phyloP scores from a whole-genome alignment of 805 yeast species.

The Candida ascalaphidarum region DNA sequence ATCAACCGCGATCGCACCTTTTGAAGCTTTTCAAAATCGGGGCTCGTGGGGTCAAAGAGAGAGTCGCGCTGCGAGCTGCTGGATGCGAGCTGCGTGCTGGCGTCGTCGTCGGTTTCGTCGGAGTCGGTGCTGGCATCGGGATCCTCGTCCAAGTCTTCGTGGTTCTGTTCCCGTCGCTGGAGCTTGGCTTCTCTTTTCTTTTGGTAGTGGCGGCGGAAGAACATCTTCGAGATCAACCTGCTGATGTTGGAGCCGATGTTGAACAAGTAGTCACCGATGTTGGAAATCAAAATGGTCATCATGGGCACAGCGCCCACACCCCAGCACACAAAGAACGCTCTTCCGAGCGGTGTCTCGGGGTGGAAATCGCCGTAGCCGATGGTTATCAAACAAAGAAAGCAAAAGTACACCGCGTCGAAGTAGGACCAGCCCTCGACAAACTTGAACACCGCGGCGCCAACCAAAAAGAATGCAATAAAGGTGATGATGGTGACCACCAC shows the following conservation, averaged over 20 bases:
- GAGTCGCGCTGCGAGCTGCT: neutral
- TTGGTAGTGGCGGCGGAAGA: no score
- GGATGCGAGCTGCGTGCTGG: no score
- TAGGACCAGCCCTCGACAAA: slow-evolving; percentile 64
- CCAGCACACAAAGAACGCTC: slow-evolving; percentile 73
- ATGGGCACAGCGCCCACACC: slow-evolving; percentile 76
- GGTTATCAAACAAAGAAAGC: slow-evolving; percentile 66
- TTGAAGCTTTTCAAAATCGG: no score
- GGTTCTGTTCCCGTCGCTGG: no score
- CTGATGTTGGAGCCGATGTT: slow-evolving; percentile 13
- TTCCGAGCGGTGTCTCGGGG: slow-evolving; percentile 57
- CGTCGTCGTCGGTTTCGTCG: slow-evolving; percentile 5
- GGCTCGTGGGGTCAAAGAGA: no score
- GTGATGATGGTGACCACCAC: slow-evolving; percentile 29
- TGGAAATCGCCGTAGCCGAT: slow-evolving; percentile 79
- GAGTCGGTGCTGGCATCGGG: slow-evolving; percentile 1
- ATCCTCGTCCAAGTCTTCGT: slow-evolving; percentile 1
- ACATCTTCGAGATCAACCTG: no score
- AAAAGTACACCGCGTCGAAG: slow-evolving; percentile 65
- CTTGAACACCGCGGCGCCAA: slow-evolving; percentile 63
- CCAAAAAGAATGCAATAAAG: slow-evolving; percentile 55
- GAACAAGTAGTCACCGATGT: slow-evolving; percentile 55
- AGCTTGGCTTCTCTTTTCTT: no score
- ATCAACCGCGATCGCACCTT: no score
- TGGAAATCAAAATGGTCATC: slow-evolving; percentile 74